Conservation (phyloP, 2,329 filamentous ascomycete genomes). For the Nothopassalora personata region DNA sequence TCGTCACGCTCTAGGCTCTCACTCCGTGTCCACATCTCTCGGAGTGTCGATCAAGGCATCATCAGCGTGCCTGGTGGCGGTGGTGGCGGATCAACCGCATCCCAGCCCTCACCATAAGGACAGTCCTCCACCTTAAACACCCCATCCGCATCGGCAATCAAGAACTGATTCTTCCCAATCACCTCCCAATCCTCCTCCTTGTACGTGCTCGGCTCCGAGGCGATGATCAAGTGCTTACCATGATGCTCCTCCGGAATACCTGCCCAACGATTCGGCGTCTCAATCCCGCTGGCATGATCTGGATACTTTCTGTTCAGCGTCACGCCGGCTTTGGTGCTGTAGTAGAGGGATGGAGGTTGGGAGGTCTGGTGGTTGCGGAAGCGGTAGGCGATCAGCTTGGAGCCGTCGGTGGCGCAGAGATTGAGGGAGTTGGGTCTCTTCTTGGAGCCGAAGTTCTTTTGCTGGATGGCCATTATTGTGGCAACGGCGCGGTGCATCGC, state of each 20-base stretch:
- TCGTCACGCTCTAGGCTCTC: neutral
- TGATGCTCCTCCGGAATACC: slow-evolving; percentile 36
- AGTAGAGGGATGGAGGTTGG: slow-evolving; percentile 50
- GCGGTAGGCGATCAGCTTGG: slow-evolving; percentile 46
- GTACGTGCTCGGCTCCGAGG: slow-evolving; percentile 52
- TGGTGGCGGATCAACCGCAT: slow-evolving; percentile 33
- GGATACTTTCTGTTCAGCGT: slow-evolving; percentile 52
- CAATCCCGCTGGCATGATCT: slow-evolving; percentile 41
- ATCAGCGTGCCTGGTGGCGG: neutral
- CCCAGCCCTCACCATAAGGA: slow-evolving; percentile 36
- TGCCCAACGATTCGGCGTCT: slow-evolving; percentile 32
- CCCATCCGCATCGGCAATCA: slow-evolving; percentile 39
- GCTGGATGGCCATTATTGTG: slow-evolving; percentile 45
- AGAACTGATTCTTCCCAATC: slow-evolving; percentile 44
- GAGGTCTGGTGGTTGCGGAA: slow-evolving; percentile 50
- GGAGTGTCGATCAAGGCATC: neutral
- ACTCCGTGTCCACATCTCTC: neutral
- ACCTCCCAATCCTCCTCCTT: slow-evolving; percentile 49
- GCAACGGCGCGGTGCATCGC: slow-evolving; percentile 41
- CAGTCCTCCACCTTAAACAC: slow-evolving; percentile 36
- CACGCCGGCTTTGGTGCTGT: slow-evolving; percentile 43
- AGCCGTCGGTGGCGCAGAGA: slow-evolving; percentile 49
- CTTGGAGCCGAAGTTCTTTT: slow-evolving; percentile 37
- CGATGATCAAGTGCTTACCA: slow-evolving; percentile 50
- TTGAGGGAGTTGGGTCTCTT: slow-evolving; percentile 48